These are phyloP conservation scores for Rutstroemia sp. DNA, from an alignment of 2,329 filamentous ascomycete genomes.

Conservation along the genomic window DNA sequence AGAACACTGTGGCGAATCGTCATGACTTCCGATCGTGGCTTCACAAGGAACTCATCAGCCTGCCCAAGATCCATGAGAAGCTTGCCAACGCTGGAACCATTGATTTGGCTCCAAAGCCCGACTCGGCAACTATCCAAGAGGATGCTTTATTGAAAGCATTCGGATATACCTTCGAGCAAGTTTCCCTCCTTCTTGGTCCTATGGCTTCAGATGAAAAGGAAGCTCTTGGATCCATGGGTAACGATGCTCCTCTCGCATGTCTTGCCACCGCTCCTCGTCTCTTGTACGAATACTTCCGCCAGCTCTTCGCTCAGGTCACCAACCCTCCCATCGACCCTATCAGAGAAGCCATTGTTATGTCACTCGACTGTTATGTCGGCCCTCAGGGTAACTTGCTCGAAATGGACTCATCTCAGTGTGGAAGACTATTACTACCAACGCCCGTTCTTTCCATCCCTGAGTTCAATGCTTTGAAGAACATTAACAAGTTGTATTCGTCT, in stretches of 20 bases:
- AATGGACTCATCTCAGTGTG: slow-evolving; percentile 86
- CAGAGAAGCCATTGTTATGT: slow-evolving; percentile 97
- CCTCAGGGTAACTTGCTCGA: slow-evolving; percentile 92
- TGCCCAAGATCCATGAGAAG: slow-evolving; percentile 65
- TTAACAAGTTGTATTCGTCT: slow-evolving; percentile 61
- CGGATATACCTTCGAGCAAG: slow-evolving; percentile 92
- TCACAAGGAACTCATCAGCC: slow-evolving; percentile 73
- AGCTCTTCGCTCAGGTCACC: slow-evolving; percentile 95
- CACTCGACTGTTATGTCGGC: slow-evolving; percentile 89
- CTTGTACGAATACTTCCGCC: slow-evolving; percentile 93
- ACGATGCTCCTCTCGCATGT: slow-evolving; percentile 88
- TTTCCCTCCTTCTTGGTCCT: slow-evolving; percentile 81
- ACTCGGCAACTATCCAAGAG: slow-evolving; percentile 67
- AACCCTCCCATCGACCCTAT: slow-evolving; percentile 98
- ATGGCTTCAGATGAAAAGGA: slow-evolving; percentile 98
- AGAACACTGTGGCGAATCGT: slow-evolving; percentile 77
- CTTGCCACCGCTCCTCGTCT: slow-evolving; percentile 83
- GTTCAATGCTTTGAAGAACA: slow-evolving; percentile 80
- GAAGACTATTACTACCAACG: slow-evolving; percentile 76
- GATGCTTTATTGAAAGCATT: slow-evolving; percentile 80
- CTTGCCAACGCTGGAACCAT: slow-evolving; percentile 48
- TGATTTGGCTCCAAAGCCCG: slow-evolving; percentile 60
- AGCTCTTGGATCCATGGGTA: slow-evolving; percentile 94
- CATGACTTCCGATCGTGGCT: slow-evolving; percentile 87
- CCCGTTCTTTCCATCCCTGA: slow-evolving; percentile 85